Conservation (phyloP, 768 basidiomycete genomes). For the Termitomyces eurrhizus region DNA sequence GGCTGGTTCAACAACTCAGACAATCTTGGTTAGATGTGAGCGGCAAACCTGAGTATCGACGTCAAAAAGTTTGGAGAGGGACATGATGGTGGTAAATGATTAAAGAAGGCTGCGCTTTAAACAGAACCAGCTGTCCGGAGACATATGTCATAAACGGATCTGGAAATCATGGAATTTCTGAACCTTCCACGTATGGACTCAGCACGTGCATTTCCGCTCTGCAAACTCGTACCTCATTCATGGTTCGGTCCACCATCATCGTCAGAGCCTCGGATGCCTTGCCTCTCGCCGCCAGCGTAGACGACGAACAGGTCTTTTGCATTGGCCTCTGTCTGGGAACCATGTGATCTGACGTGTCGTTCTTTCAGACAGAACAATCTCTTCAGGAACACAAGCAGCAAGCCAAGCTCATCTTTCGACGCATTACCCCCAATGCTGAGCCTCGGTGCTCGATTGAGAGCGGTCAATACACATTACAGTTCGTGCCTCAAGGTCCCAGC, state of each 20-base stretch:
- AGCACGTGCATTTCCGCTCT: constrained; percentile 16
- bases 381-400: constrained; percentile 99
- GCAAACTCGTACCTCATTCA: constrained; percentile 22
- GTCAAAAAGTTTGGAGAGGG: constrained; percentile 47
- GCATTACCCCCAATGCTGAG: constrained; percentile 91
- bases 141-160: constrained; percentile 19
- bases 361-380: constrained; percentile 78
- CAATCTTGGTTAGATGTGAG: background rate
- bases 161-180: constrained; percentile 10
- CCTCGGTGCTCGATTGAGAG: constrained; percentile 97
- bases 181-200: constrained; percentile 8
- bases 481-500: constrained; percentile 28
- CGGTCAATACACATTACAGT: constrained; percentile 95
- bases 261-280: constrained; percentile 84
- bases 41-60: constrained; percentile 62
- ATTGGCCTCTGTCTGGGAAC: background rate
- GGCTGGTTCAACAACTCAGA: constrained; percentile 9
- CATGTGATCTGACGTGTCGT: constrained; percentile 14
- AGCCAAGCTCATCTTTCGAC: constrained; percentile 92
- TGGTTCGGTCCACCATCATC: constrained; percentile 87
- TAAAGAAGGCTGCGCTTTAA: constrained; percentile 9
- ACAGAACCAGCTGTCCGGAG: constrained; percentile 8
- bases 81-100: constrained; percentile 29
- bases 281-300: constrained; percentile 92
- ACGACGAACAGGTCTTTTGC: constrained; percentile 83